Percentiles rank a stretch among this genome's conserved stretches.
Conservation (phyloP, 2,329 filamentous ascomycete genomes). For the Bimuria novae-zelandiae region DNA sequence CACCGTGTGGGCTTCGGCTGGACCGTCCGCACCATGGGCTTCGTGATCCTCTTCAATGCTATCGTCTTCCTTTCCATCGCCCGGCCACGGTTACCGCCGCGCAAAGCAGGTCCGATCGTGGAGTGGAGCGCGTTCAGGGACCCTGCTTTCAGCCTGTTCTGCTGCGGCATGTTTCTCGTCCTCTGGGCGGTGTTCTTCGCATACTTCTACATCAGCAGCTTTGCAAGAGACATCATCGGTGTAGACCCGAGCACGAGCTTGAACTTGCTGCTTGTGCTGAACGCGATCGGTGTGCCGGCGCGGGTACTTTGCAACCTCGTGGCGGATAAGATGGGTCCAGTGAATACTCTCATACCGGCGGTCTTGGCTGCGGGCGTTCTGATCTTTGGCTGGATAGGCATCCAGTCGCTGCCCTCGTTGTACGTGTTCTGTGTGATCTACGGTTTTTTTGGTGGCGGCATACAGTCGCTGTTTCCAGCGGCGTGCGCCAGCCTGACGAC, state of each 20-base stretch:
- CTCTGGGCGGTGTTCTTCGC: slow-evolving; percentile 43
- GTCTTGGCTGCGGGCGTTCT: slow-evolving; percentile 30
- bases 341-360: slow-evolving; percentile 48
- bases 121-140: slow-evolving; percentile 46
- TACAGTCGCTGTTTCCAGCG: slow-evolving; percentile 52
- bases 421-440: slow-evolving; percentile 53
- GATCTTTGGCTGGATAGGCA: slow-evolving; percentile 52
- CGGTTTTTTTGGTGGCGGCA: slow-evolving; percentile 54
- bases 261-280: slow-evolving; percentile 52
- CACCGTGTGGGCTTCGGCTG: slow-evolving; percentile 6
- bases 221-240: slow-evolving; percentile 48
- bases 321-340: slow-evolving; percentile 49
- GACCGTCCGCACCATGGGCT: slow-evolving; percentile 33
- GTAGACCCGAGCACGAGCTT: slow-evolving; percentile 24
- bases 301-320: slow-evolving; percentile 54
- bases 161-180: slow-evolving; percentile 31
- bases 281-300: slow-evolving; percentile 54
- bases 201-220: slow-evolving; percentile 47
- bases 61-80: slow-evolving; percentile 5
- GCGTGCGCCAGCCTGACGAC: slow-evolving; percentile 50
- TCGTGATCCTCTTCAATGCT: slow-evolving; percentile 30
- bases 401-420: slow-evolving; percentile 43
- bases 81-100: slow-evolving; percentile 35
- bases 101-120: slow-evolving; percentile 43
- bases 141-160: slow-evolving; percentile 38